Percentiles rank a stretch among this genome's conserved stretches.
phyloP scores from a whole-genome alignment of 2,329 filamentous ascomycete genomes.

The Xylariaceae sp. region DNA sequence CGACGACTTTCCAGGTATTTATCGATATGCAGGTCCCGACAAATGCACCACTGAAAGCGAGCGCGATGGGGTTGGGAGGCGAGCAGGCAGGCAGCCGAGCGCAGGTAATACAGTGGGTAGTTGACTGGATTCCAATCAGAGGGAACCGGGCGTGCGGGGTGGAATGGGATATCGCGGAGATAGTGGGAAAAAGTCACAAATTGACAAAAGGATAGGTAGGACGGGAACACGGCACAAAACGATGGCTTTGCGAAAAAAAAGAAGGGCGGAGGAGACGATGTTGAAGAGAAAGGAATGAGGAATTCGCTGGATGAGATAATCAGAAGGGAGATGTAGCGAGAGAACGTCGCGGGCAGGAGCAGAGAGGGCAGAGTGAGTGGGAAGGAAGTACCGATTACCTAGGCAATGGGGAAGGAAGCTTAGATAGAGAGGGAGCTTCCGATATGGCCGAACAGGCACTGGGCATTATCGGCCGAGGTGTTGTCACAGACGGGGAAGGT shows the following conservation, averaged over 20 bases:
- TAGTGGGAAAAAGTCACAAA: background rate
- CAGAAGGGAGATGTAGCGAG: background rate
- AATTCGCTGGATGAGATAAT: slow-evolving; percentile 1
- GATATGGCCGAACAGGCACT: slow-evolving; percentile 15
- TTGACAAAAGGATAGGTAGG: background rate
- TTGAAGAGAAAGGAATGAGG: background rate
- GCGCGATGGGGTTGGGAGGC: background rate
- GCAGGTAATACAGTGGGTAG: background rate
- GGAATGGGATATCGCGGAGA: background rate
- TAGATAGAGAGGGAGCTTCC: slow-evolving; percentile 14
- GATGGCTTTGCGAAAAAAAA: background rate
- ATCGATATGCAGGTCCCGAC: slow-evolving; percentile 1
- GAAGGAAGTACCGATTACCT: background rate
- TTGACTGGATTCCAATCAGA: slow-evolving; percentile 1
- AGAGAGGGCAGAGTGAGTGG: background rate
- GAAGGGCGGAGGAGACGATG: background rate
- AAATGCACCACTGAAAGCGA: background rate
- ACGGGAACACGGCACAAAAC: background rate
- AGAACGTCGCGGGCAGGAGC: background rate
- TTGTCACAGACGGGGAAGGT: background rate
- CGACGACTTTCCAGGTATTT: background rate
- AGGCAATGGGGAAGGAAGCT: background rate
- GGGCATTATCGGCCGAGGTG: background rate
- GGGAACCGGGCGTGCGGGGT: slow-evolving; percentile 12
- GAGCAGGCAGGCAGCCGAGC: background rate